A percentile compares a stretch with the other conserved stretches of the same genome.
Conservation (phyloP, 2,329 filamentous ascomycete species). For the Penicillium palitans region DNA sequence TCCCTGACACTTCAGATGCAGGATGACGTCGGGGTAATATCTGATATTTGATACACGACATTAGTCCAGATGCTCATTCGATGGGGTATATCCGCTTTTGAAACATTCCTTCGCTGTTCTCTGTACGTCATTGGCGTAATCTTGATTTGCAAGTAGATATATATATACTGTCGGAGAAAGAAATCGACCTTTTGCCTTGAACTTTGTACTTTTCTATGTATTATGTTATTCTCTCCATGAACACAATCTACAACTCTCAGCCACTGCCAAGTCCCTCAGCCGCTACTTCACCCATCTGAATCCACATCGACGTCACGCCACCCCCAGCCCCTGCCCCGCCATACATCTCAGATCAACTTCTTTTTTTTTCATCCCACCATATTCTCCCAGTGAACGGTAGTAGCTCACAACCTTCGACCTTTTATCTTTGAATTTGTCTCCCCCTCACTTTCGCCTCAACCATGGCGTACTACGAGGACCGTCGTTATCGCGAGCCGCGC, state of each 20-base stretch:
- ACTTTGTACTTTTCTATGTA: neutral
- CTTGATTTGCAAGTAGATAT: conserved; percentile 3
- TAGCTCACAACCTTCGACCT: conserved; percentile 14
- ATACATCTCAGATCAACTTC: conserved; percentile 12
- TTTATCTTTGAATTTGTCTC: conserved; percentile 10
- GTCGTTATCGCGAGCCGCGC: conserved; percentile 28
- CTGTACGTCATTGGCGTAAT: conserved; percentile 2
- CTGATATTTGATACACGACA: neutral
- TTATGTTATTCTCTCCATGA: neutral
- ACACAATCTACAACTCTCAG: conserved; percentile 1
- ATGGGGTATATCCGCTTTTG: neutral
- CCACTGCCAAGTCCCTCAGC: conserved; percentile 13
- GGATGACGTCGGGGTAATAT: conserved; percentile 17
- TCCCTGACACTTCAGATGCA: conserved; percentile 9
- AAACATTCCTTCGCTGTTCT: neutral
- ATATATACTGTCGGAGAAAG: conserved; percentile 2
- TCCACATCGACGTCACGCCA: conserved; percentile 32
- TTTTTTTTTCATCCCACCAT: conserved; percentile 11
- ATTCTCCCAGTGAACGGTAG: conserved; percentile 20
- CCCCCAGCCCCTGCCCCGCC: conserved; percentile 21
- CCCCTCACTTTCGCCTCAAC: conserved; percentile 8
- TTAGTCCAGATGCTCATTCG: conserved; percentile 8
- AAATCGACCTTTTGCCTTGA: neutral
- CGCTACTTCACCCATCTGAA: conserved; percentile 4
- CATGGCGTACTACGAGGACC: conserved; percentile 43